These are phyloP conservation scores for Uronychia binucleata DNA, from an alignment of 73 alveolate genomes.

Conservation along the genomic window DNA sequence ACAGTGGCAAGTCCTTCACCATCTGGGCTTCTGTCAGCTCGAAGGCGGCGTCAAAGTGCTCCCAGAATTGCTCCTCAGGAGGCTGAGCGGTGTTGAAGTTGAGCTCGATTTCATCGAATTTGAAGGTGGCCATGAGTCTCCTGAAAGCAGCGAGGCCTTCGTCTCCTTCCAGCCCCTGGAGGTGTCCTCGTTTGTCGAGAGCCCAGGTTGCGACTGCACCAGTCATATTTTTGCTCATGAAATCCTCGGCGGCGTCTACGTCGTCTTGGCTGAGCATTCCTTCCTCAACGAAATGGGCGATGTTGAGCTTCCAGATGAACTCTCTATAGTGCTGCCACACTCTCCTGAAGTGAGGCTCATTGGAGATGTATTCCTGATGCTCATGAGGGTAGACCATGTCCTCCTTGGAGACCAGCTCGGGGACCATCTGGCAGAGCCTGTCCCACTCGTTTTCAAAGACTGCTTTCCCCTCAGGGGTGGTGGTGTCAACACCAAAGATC, in stretches of 20 bases:
- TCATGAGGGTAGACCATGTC: conserved; percentile 47
- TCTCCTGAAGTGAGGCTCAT: conserved; percentile 72
- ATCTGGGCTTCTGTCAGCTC: conserved; percentile 45
- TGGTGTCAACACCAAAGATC: conserved; percentile 58
- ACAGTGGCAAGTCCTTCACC: conserved; percentile 32
- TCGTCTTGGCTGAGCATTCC: conserved; percentile 48
- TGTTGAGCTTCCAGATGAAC: conserved; percentile 20
- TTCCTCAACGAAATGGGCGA: conserved; percentile 31
- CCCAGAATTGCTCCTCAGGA: conserved; percentile 47
- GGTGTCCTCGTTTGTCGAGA: conserved; percentile 41
- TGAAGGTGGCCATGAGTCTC: conserved; percentile 11
- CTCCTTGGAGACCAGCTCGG: conserved; percentile 51
- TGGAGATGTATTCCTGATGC: conserved; percentile 10
- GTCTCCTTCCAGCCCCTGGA: conserved; percentile 29
- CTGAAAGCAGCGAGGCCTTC: conserved; percentile 37
- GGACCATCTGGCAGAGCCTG: conserved; percentile 31
- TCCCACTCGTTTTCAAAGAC: conserved; percentile 51
- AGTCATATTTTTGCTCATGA: conserved; percentile 16
- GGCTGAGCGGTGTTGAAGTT: conserved; percentile 49
- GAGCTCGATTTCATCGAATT: conserved; percentile 29
- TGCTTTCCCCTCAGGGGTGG: conserved; percentile 66
- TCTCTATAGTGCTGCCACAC: conserved; percentile 55
- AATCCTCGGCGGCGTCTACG: conserved; percentile 19
- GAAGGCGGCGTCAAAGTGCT: conserved; percentile 23
- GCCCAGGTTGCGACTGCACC: conserved; percentile 27